Evolutionary conservation across 148 eudicot species (phyloP).

Genomic region (Silene latifolia): DNA sequence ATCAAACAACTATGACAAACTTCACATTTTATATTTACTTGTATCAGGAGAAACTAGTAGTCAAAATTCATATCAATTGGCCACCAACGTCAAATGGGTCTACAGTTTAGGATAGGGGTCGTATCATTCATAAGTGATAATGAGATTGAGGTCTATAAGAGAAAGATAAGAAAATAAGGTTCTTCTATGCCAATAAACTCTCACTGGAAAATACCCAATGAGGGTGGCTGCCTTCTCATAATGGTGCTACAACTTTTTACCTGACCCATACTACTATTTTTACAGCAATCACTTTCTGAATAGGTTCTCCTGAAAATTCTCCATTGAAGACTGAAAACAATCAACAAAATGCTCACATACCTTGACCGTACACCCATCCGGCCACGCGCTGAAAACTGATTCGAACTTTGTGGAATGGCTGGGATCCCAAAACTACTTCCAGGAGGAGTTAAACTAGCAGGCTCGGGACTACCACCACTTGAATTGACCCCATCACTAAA

Average conservation of each 20-base stretch:
- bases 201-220: too few relatives aligned
- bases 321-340: not conserved
- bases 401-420: conserved; percentile 64
- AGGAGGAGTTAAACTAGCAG: conserved; percentile 36
- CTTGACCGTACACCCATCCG: conserved; percentile 83
- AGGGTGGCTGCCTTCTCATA: not conserved
- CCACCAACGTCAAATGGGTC: too few relatives aligned
- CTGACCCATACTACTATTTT: not conserved
- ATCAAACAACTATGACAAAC: too few relatives aligned
- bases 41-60: too few relatives aligned
- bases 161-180: not conserved
- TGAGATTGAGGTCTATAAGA: too few relatives aligned
- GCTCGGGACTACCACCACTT: conserved; percentile 40
- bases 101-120: too few relatives aligned
- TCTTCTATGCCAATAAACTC: not conserved
- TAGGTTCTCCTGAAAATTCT: not conserved
- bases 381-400: conserved; percentile 87
- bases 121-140: too few relatives aligned
- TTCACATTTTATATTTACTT: too few relatives aligned
- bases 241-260: not conserved
- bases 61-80: too few relatives aligned
- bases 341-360: conserved; percentile 30
- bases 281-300: not conserved
- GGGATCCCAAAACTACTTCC: conserved; percentile 68
- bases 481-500: conserved; percentile 35